Conservation (phyloP, 441 rosid species). For the Sinapis alba region DNA sequence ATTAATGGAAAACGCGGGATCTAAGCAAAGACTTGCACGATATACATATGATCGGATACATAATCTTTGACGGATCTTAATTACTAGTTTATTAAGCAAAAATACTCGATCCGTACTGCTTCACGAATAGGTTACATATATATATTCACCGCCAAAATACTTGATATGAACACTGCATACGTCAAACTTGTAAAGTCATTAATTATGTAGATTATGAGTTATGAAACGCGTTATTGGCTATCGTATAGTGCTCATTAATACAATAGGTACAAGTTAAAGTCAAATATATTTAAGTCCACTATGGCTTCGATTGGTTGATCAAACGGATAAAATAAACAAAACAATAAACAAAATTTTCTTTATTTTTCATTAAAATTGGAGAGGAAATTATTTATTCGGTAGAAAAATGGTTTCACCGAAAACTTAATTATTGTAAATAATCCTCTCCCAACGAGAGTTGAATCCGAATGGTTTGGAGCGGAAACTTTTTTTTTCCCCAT, state of each 20-base stretch:
- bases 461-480: too few relatives aligned
- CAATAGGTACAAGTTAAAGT: neutral
- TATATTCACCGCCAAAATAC: slow-evolving; percentile 4
- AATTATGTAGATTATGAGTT: neutral
- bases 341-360: neutral
- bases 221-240: slow-evolving; percentile 14
- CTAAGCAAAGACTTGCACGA: slow-evolving; percentile 16
- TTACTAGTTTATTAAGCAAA: neutral
- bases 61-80: slow-evolving; percentile 1
- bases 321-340: neutral
- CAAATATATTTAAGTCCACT: slow-evolving; percentile 4
- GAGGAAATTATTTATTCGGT: neutral
- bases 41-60: slow-evolving; percentile 1
- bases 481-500: too few relatives aligned
- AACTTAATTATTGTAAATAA: too few relatives aligned
- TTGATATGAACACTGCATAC: neutral
- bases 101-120: neutral
- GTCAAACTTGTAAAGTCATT: neutral
- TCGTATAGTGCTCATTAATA: neutral
- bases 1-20: slow-evolving; percentile 6
- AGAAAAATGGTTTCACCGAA: too few relatives aligned
- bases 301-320: neutral
- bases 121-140: neutral
- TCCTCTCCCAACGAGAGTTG: too few relatives aligned
- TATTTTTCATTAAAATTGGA: neutral